Base-by-base conservation (phyloP, 352 stramenopile species). In the Pythium rhizo-oryzae region DNA sequence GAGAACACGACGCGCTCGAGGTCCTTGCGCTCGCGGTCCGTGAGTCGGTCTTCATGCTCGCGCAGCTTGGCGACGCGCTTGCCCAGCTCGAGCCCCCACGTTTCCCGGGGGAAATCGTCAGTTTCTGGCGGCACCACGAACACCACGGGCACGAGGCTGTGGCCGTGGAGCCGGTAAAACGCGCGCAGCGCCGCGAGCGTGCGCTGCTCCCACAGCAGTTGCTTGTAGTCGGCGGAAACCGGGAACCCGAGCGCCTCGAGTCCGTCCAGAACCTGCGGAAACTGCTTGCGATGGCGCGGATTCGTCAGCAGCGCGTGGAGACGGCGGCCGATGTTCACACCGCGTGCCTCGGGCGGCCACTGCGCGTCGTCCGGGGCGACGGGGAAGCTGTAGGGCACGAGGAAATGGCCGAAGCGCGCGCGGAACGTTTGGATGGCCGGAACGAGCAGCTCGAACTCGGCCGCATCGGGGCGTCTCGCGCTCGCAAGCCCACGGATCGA, bases 1-100 rank as follows among this genome's bases (percentile, higher is more conserved):
- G 67, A 68, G 47, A 82, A 77, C 15, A 35, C 70, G 19, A 82
- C 23, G 4, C 9, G 3, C 21, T 69, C 54, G 7, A 85, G 59
- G 7, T 71, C 68, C 1, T 54, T 30, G 18, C 25, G 44, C 25
- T 60, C 49, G 0, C 60, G 25, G 30, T 66, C 68, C 6, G 39
- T 41, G 44, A 68, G 44, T 0, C 30, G 21, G 55, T 67, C 39
- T 11, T 7, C 11, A 1, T 56, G 23, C 1, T 63, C 39, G 23
- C 69, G 58, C 18, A 75, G 30, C 46, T 58, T 56, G 25, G 52
- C 41, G 5, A 68, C 69, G 30, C 46, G 58, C 23, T 50, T 51
- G 24, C 62, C 69, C 13, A 75, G 59, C 8, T 57, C 28, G n/a
- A 53, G 53, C 15, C 59, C 59, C 59, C 61, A 66, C 4, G 58